Evolutionary conservation across 176 grass and related monocot species (phyloP).

Genomic region (Oryza longistaminata): DNA sequence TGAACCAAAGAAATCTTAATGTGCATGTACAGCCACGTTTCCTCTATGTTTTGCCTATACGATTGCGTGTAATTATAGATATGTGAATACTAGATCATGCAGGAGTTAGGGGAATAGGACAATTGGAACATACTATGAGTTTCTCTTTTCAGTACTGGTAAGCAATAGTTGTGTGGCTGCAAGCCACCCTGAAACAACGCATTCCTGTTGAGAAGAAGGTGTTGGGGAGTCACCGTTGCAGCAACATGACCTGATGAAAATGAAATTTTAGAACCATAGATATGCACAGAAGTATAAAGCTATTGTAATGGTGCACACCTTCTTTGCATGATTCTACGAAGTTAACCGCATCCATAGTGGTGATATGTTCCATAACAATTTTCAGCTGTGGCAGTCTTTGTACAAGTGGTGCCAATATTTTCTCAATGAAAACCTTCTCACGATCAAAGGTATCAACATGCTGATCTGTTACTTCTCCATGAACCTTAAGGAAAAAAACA

Average conservation of each 20-base stretch:
- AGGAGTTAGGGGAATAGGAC: slow-evolving; percentile 6
- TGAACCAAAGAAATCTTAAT: neutral
- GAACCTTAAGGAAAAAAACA: slow-evolving; percentile 62
- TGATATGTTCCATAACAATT: slow-evolving; percentile 89
- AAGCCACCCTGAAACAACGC: slow-evolving; percentile 93
- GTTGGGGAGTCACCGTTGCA: slow-evolving; percentile 95
- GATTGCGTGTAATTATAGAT: neutral
- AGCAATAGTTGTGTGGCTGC: slow-evolving; percentile 92
- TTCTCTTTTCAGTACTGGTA: slow-evolving; percentile 93
- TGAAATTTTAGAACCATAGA: neutral
- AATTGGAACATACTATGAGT: slow-evolving; percentile 69
- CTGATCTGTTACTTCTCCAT: slow-evolving; percentile 92
- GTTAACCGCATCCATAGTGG: slow-evolving; percentile 82
- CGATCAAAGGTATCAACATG: slow-evolving; percentile 92
- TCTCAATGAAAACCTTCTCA: slow-evolving; percentile 88
- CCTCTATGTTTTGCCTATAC: neutral
- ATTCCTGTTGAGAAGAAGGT: slow-evolving; percentile 91
- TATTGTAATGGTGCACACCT: slow-evolving; percentile 42
- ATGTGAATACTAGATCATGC: neutral
- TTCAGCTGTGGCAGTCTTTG: slow-evolving; percentile 72
- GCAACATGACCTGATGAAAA: slow-evolving; percentile 63
- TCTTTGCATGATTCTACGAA: slow-evolving; percentile 79
- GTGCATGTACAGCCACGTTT: neutral
- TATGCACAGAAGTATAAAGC: slow-evolving; percentile 7
- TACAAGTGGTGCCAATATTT: slow-evolving; percentile 71